Evolutionary conservation across 495 filamentous ascomycete species (phyloP).

Genomic region (Podospora comata): DNA sequence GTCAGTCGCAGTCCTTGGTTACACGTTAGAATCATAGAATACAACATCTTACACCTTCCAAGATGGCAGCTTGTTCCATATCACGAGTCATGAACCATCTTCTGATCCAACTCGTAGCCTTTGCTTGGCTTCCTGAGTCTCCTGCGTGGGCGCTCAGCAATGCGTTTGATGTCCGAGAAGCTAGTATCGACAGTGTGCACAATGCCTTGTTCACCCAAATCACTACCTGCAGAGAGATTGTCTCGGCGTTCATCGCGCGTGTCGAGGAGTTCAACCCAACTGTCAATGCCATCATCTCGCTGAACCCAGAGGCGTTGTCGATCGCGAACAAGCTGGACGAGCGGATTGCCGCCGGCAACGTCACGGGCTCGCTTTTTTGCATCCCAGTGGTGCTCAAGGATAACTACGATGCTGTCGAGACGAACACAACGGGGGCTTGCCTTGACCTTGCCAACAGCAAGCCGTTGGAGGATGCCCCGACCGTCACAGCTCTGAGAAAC

Average conservation of each 20-base stretch:
- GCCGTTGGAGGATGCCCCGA: conserved; percentile 47
- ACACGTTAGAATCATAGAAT: not conserved
- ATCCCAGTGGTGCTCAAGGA: conserved; percentile 63
- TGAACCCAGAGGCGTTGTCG: conserved; percentile 50
- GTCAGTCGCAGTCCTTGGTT: not conserved
- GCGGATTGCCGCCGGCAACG: conserved; percentile 42
- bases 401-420: conserved; percentile 53
- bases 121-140: not conserved
- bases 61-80: not conserved
- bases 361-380: conserved; percentile 49
- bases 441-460: conserved; percentile 44
- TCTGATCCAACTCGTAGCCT: not conserved
- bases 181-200: conserved; percentile 55
- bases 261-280: conserved; percentile 54
- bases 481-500: conserved; percentile 47
- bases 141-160: conserved; percentile 9
- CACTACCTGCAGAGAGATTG: conserved; percentile 50
- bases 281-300: conserved; percentile 55
- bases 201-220: conserved; percentile 45
- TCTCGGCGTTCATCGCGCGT: conserved; percentile 54
- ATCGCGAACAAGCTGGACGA: conserved; percentile 49
- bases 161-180: conserved; percentile 51
- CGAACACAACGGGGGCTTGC: conserved; percentile 56
- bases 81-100: not conserved
- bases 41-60: not conserved